These are phyloP conservation scores for Passiflora organensis DNA, from an alignment of 345 rosid genomes.

Conservation along the genomic window DNA sequence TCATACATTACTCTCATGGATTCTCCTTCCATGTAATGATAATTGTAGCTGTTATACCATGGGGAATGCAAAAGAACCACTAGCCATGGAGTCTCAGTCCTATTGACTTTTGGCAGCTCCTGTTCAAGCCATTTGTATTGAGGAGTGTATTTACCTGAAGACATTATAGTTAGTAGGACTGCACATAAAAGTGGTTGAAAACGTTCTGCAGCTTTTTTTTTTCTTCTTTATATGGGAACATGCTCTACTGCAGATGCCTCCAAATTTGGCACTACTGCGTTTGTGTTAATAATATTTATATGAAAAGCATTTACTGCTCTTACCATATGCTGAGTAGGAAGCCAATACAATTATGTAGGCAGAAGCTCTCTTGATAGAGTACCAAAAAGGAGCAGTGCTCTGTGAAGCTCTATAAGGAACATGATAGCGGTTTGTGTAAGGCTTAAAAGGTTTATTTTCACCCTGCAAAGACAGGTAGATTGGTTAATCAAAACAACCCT, in stretches of 20 bases:
- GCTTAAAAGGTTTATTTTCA: conserved; percentile 26
- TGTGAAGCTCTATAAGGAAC: conserved; percentile 28
- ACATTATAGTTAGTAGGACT: too few species aligned
- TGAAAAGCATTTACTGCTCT: not conserved
- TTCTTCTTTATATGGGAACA: too few species aligned
- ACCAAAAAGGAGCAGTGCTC: conserved; percentile 38
- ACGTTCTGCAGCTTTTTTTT: too few species aligned
- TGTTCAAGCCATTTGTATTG: conserved; percentile 29
- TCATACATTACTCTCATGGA: conserved; percentile 33
- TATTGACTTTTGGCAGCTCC: conserved; percentile 29
- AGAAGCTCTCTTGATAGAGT: conserved; percentile 33
- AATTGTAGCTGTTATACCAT: conserved; percentile 32
- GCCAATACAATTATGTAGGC: conserved; percentile 35
- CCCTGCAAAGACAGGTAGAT: conserved; percentile 15
- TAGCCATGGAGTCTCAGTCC: conserved; percentile 38
- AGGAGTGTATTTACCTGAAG: conserved; percentile 32
- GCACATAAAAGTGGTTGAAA: too few species aligned
- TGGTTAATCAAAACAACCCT: too few species aligned
- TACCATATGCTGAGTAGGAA: conserved; percentile 38
- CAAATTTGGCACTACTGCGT: too few species aligned
- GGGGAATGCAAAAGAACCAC: conserved; percentile 33
- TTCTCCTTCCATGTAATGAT: conserved; percentile 44
- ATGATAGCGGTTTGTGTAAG: conserved; percentile 20
- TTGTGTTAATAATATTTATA: too few species aligned
- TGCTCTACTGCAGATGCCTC: too few species aligned